Evolutionary conservation across 1,284 basidiomycete genomes (phyloP).

Genomic region (Irpex lacteus): DNA sequence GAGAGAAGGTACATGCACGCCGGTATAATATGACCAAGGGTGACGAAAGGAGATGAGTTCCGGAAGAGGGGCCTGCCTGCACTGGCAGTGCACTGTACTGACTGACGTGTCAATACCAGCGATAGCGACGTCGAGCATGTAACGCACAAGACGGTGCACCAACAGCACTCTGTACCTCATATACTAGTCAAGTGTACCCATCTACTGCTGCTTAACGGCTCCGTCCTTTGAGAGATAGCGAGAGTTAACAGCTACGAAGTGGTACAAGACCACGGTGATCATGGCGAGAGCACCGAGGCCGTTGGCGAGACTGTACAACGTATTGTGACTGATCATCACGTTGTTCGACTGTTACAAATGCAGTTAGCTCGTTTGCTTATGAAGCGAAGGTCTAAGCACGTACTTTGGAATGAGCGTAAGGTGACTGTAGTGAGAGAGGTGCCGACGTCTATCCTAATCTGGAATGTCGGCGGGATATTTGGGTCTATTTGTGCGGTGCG

Average conservation of each 20-base stretch:
- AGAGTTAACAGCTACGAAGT: slow-evolving; percentile 84
- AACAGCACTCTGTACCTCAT: neutral
- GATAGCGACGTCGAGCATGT: no score
- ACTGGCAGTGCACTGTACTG: no score
- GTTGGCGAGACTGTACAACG: slow-evolving; percentile 83
- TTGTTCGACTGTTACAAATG: neutral
- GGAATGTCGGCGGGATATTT: slow-evolving; percentile 14
- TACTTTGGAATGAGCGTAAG: slow-evolving; percentile 4
- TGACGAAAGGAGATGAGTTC: neutral
- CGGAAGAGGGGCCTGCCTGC: neutral
- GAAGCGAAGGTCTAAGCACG: neutral
- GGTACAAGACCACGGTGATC: slow-evolving; percentile 81
- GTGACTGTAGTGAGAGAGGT: slow-evolving; percentile 7
- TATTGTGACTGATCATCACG: slow-evolving; percentile 73
- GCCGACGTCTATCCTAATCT: neutral
- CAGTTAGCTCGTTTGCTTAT: neutral
- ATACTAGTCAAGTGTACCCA: neutral
- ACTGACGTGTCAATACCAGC: neutral
- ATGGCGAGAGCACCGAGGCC: slow-evolving; percentile 80
- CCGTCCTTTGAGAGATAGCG: slow-evolving; percentile 39
- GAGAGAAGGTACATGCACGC: no score
- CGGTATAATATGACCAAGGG: neutral
- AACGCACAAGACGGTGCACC: no score
- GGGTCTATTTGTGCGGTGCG: slow-evolving; percentile 21
- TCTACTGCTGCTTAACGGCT: neutral